These are phyloP conservation scores for Seiridium unicorne DNA, from an alignment of 2,329 filamentous ascomycete species.

Conservation along the genomic window DNA sequence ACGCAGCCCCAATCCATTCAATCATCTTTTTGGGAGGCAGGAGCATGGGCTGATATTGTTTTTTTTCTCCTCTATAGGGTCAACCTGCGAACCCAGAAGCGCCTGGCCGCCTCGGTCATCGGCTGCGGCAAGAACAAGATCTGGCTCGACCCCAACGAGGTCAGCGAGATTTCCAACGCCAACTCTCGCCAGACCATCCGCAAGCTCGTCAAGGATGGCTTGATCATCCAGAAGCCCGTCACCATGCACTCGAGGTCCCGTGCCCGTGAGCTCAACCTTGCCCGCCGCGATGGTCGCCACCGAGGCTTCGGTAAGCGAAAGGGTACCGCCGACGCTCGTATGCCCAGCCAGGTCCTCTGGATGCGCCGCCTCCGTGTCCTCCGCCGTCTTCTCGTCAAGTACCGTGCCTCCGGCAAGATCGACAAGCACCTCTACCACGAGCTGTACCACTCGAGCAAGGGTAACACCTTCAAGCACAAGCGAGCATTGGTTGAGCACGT, in stretches of 20 bases:
- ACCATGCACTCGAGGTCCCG: constrained; percentile 99
- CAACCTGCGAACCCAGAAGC: constrained; percentile 99
- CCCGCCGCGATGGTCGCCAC: constrained; percentile 94
- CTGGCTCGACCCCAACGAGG: constrained; percentile 99
- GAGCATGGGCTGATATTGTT: constrained; percentile 19
- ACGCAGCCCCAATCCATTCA: neutral
- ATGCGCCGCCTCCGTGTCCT: constrained; percentile 99
- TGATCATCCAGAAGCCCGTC: constrained; percentile 99
- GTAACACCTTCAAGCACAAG: constrained; percentile 99
- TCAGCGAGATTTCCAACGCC: constrained; percentile 99
- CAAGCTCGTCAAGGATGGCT: constrained; percentile 99
- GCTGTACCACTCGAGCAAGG: constrained; percentile 99
- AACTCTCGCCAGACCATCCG: constrained; percentile 99
- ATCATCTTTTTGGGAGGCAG: neutral
- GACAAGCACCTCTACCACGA: constrained; percentile 99
- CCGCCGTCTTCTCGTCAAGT: constrained; percentile 98
- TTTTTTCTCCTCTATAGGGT: constrained; percentile 62
- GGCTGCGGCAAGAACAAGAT: constrained; percentile 99
- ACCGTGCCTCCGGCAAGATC: constrained; percentile 99
- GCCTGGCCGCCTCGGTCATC: constrained; percentile 97
- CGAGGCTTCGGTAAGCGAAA: constrained; percentile 99
- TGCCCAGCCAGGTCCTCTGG: constrained; percentile 98
- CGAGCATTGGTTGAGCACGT: constrained; percentile 99
- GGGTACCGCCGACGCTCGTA: constrained; percentile 99
- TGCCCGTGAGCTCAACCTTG: constrained; percentile 90